Conservation (phyloP, 371 early-diverging fungal species). For the Actinomortierella wolfii region DNA sequence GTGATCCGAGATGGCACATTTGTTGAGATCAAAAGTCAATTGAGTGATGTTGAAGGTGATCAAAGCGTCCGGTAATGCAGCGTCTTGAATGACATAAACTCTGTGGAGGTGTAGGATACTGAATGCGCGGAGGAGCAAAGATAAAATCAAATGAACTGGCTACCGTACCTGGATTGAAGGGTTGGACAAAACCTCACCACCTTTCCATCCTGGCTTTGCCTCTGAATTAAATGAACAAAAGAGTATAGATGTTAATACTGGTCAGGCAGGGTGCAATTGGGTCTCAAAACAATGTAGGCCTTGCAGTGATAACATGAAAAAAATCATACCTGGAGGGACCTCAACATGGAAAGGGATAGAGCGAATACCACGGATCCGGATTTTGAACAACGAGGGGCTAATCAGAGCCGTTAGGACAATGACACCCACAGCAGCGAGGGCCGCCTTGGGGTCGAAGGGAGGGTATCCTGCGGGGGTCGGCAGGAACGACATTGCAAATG, state of each 20-base stretch:
- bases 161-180: conserved; percentile 59
- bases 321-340: conserved; percentile 24
- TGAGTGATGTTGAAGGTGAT: background rate
- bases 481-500: background rate
- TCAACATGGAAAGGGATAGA: conserved; percentile 30
- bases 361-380: conserved; percentile 9
- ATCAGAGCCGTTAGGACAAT: conserved; percentile 1
- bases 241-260: background rate
- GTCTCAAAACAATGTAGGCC: too few relatives aligned
- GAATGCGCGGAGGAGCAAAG: background rate
- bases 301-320: too few relatives aligned
- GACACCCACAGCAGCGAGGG: conserved; percentile 1
- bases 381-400: conserved; percentile 2
- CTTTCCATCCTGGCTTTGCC: conserved; percentile 57
- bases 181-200: conserved; percentile 53
- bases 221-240: conserved; percentile 2
- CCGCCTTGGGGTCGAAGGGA: background rate
- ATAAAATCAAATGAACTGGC: background rate
- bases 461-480: background rate
- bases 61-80: too few relatives aligned
- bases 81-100: too few relatives aligned
- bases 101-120: too few relatives aligned
- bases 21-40: too few relatives aligned
- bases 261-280: too few relatives aligned
- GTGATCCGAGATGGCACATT: too few relatives aligned